Evolutionary conservation across 441 rosid genomes (phyloP).

Genomic region (Jatropha podagrica): DNA sequence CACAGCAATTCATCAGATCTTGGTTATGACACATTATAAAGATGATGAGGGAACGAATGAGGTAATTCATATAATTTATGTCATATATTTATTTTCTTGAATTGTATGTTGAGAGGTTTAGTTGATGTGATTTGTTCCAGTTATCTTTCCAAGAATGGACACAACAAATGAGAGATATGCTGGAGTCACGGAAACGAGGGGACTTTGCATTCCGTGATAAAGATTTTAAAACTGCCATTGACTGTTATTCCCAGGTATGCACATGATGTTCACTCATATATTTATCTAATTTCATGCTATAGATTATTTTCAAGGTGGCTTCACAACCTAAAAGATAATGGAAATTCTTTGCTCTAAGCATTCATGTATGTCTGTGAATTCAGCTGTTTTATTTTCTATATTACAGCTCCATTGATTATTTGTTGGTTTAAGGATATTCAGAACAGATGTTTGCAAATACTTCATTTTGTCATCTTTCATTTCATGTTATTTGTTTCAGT

Average conservation of each 20-base stretch:
- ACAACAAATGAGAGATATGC: slow-evolving; percentile 85
- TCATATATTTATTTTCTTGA: neutral
- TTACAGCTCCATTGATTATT: neutral
- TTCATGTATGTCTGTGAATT: neutral
- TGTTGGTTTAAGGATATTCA: neutral
- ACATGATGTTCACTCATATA: slow-evolving; percentile 7
- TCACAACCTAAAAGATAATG: neutral
- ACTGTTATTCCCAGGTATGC: slow-evolving; percentile 83
- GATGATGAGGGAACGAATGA: slow-evolving; percentile 89
- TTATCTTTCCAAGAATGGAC: slow-evolving; percentile 98
- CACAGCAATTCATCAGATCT: slow-evolving; percentile 83
- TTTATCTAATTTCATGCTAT: neutral
- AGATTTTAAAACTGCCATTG: slow-evolving; percentile 64
- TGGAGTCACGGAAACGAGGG: slow-evolving; percentile 87
- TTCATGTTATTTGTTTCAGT: neutral
- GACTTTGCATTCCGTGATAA: slow-evolving; percentile 80
- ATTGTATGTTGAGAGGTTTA: slow-evolving; percentile 18
- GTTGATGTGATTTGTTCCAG: slow-evolving; percentile 36
- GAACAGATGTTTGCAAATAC: neutral
- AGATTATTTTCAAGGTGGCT: neutral
- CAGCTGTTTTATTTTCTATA: neutral
- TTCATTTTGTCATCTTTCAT: neutral
- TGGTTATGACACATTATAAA: slow-evolving; percentile 74
- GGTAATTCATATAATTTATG: slow-evolving; percentile 38
- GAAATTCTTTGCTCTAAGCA: neutral